These are phyloP conservation scores for Colletotrichum ledebouriae DNA, from an alignment of 2,329 filamentous ascomycete species.

Conservation along the genomic window DNA sequence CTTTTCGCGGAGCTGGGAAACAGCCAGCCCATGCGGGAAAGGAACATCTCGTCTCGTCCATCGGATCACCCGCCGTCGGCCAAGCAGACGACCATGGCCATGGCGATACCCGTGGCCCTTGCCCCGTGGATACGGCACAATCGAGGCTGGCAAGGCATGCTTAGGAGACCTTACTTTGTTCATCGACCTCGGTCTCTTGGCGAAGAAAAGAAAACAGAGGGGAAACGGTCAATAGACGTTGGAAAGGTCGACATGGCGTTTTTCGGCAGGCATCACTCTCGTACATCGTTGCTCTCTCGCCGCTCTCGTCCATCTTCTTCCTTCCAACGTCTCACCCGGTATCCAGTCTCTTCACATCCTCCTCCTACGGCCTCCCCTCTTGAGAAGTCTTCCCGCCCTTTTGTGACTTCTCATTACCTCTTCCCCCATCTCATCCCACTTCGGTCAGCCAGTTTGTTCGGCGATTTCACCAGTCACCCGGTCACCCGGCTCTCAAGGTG, in stretches of 20 bases:
- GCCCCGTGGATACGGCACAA: constrained; percentile 18
- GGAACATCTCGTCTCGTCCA: constrained; percentile 1
- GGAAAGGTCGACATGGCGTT: not conserved
- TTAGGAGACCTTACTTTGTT: constrained; percentile 12
- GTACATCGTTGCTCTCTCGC: not conserved
- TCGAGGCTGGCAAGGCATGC: not conserved
- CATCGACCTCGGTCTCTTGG: not conserved
- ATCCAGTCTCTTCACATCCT: not conserved
- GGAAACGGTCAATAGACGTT: too few relatives aligned
- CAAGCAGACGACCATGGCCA: constrained; percentile 4
- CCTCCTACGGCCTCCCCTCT: constrained; percentile 3
- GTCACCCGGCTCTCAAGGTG: constrained; percentile 33
- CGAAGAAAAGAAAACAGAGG: not conserved
- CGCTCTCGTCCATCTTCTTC: not conserved
- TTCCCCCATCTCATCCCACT: not conserved
- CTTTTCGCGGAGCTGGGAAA: not conserved
- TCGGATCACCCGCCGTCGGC: constrained; percentile 1
- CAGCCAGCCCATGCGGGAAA: not conserved
- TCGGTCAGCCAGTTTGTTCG: not conserved
- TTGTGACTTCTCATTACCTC: not conserved
- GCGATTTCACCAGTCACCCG: not conserved
- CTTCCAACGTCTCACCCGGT: not conserved
- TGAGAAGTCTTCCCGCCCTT: constrained; percentile 12
- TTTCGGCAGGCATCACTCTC: constrained; percentile 9
- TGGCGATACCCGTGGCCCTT: constrained; percentile 6